Evolutionary conservation across 768 basidiomycete species (phyloP), one percentile per base, ranked within the genome.

Genomic region (Clitopilus passeckerianus): DNA sequence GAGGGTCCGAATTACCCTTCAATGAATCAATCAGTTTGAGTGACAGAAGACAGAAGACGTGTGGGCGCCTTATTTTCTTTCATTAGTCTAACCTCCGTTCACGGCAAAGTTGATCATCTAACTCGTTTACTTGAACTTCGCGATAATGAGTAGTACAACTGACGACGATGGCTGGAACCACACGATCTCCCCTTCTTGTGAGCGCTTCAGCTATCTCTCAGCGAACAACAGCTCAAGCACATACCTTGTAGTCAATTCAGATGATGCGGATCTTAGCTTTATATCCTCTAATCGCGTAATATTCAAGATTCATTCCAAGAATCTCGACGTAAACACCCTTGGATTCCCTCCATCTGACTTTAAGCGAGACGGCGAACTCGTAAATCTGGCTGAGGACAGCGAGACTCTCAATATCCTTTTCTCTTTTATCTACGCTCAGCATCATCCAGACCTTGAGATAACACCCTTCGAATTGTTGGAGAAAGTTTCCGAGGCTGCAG

Each of bases 291-390:
- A 71, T 34, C 59, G 57, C 35, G 50, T 66, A 15, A 54, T 59
- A 9, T 72, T 71, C 54, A 27, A 65, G 44, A 54, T 72, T 15
- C 68, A 71, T 22, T 63, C 64, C 5, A 57, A 57, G 23, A 64
- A 68, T 41, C 65, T 72, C 1, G 61, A 68, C 54, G 59, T 56
- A 4, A 54, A 59, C 54, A 63, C 71, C 1, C 66, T 64, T 15
- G 65, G 64, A 6, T 70, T 71, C 57, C 67, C 68, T 0, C 64
- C 65, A 7, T 4, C 66, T 10, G 67, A 68, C 55, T 53, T 70
- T 43, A 56, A 59, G 12, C 63, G 60, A 0, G 6, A 23, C 8
- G 66, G 54, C 22, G 68, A 72, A 23, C 23, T 66, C 1, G 60
- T 68, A 4, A 33, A 60, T 0, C 66, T 74, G 3, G 59, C 67